These are phyloP conservation scores for Pseudotulostoma volvatum DNA, from an alignment of 495 filamentous ascomycete genomes.

Conservation along the genomic window DNA sequence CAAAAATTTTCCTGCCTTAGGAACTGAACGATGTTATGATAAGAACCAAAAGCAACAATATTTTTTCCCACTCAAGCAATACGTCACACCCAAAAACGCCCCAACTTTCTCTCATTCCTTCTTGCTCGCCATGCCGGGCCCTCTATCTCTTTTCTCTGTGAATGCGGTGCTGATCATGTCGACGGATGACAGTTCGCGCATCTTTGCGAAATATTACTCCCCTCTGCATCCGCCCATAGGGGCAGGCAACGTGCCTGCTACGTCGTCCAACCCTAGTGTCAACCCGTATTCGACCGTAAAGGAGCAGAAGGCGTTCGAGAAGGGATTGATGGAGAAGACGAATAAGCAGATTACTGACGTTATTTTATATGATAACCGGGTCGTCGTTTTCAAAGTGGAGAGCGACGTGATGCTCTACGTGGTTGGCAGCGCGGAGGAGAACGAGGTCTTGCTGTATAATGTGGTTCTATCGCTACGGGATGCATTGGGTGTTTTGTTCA, in stretches of 20 bases:
- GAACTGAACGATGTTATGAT: too few species aligned
- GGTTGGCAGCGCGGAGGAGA: conserved; percentile 82
- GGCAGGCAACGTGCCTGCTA: conserved; percentile 40
- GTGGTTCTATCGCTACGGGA: conserved; percentile 80
- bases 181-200: conserved; percentile 70
- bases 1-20: too few species aligned
- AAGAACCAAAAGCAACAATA: too few species aligned
- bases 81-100: too few species aligned
- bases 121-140: conserved; percentile 30
- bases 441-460: conserved; percentile 90
- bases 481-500: conserved; percentile 78
- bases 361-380: conserved; percentile 85
- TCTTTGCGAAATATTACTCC: conserved; percentile 92
- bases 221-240: conserved; percentile 59
- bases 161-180: conserved; percentile 86
- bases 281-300: conserved; percentile 83
- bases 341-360: conserved; percentile 90
- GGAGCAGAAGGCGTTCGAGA: conserved; percentile 89
- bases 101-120: too few species aligned
- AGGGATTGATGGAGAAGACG: conserved; percentile 89
- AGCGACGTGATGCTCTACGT: conserved; percentile 96
- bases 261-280: too few species aligned
- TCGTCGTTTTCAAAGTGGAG: conserved; percentile 96
- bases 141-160: conserved; percentile 74
- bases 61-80: too few species aligned